A percentile compares a stretch with the other conserved stretches of the same genome.
These are phyloP conservation scores for Epichloe coenophiala DNA, from an alignment of 2,329 filamentous ascomycete genomes.

Conservation along the genomic window DNA sequence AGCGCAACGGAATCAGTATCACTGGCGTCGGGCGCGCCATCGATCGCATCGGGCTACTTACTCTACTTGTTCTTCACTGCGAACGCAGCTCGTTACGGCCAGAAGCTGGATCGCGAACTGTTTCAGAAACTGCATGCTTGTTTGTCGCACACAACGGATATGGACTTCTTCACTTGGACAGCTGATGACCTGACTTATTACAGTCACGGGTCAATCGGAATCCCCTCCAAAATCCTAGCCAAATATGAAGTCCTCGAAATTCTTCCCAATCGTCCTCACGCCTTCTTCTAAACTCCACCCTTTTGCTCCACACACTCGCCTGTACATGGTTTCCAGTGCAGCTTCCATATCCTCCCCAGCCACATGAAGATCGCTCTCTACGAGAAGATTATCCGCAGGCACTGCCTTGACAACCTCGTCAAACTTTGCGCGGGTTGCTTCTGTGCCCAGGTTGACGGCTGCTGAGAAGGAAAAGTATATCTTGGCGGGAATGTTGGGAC, in stretches of 20 bases:
- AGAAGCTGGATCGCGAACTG: too few species aligned
- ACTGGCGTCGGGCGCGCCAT: too few species aligned
- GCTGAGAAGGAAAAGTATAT: constrained; percentile 84
- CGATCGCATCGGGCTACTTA: too few species aligned
- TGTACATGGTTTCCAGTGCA: constrained; percentile 58
- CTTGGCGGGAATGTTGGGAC: constrained; percentile 55
- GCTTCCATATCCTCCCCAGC: constrained; percentile 74
- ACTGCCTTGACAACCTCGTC: constrained; percentile 55
- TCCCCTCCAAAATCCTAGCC: constrained; percentile 23
- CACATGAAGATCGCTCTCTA: constrained; percentile 81
- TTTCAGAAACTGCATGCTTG: too few species aligned
- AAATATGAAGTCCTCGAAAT: constrained; percentile 68
- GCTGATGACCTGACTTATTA: too few species aligned
- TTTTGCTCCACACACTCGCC: constrained; percentile 65
- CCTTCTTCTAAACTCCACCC: constrained; percentile 66
- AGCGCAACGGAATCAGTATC: too few species aligned
- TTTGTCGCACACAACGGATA: too few species aligned
- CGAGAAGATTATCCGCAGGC: constrained; percentile 64
- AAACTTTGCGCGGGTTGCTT: constrained; percentile 31
- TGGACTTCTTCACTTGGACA: too few species aligned
- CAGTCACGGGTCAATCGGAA: too few species aligned
- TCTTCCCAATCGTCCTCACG: constrained; percentile 50
- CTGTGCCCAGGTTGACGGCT: constrained; percentile 60
- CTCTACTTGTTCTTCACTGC: too few species aligned
- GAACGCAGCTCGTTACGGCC: too few species aligned